Conservation (phyloP, 73 alveolate species). For the Stentor coeruleus region DNA sequence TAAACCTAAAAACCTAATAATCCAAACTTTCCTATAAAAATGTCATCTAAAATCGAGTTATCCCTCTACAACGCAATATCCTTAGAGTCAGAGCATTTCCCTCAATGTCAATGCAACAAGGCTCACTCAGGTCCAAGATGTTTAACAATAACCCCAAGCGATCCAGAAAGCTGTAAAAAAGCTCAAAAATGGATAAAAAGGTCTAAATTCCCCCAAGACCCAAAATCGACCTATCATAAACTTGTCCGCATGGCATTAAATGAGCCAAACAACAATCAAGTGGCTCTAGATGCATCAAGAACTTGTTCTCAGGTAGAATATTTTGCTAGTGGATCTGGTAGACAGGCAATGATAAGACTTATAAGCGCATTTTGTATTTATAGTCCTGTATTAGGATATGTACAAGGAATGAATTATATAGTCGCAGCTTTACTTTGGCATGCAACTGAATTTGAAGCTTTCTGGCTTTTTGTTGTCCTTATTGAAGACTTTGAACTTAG, state of each 20-base stretch:
- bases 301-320: neutral
- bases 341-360: neutral
- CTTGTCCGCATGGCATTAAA: neutral
- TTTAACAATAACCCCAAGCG: neutral
- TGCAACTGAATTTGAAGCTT: conserved; percentile 71
- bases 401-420: conserved; percentile 86
- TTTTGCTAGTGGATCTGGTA: neutral
- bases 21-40: no score
- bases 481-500: conserved; percentile 75
- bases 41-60: no score
- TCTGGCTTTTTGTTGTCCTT: conserved; percentile 78
- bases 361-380: neutral
- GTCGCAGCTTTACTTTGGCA: conserved; percentile 77
- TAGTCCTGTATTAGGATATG: conserved; percentile 37
- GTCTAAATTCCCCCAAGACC: neutral
- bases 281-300: neutral
- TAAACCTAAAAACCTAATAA: no score
- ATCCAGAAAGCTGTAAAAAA: neutral
- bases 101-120: conserved; percentile 7
- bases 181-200: neutral
- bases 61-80: no score
- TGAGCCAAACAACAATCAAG: neutral
- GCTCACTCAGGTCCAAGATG: neutral
- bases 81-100: no score
- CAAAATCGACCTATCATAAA: neutral